Evolutionary conservation across 2,329 filamentous ascomycete genomes (phyloP).

Genomic region (Colletotrichum salicis): DNA sequence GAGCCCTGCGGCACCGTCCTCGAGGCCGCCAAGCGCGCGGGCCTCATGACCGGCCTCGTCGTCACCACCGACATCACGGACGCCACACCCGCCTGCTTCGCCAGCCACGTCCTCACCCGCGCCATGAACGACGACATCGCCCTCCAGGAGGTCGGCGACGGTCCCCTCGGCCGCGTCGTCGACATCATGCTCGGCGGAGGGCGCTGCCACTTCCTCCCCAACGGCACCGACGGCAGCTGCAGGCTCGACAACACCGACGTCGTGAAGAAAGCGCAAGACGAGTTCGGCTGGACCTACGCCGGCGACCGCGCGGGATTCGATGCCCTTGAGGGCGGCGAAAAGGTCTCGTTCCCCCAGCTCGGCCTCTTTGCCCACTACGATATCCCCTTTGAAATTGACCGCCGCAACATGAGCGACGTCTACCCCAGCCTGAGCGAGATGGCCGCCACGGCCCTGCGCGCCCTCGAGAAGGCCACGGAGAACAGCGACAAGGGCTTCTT

Average conservation of each 20-base stretch:
- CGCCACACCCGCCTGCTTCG: constrained; percentile 95
- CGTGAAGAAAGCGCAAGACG: constrained; percentile 75
- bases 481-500: constrained; percentile 95
- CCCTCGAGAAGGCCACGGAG: constrained; percentile 82
- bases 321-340: constrained; percentile 72
- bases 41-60: constrained; percentile 92
- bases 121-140: constrained; percentile 90
- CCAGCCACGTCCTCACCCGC: constrained; percentile 83
- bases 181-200: constrained; percentile 95
- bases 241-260: constrained; percentile 82
- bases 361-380: constrained; percentile 86
- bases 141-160: constrained; percentile 88
- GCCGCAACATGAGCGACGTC: constrained; percentile 77
- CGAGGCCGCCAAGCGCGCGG: constrained; percentile 91
- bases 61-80: constrained; percentile 96
- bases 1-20: constrained; percentile 90
- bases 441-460: constrained; percentile 82
- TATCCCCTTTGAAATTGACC: constrained; percentile 94
- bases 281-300: constrained; percentile 83
- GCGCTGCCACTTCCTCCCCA: constrained; percentile 91
- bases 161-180: constrained; percentile 85
- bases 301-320: constrained; percentile 80
- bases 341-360: constrained; percentile 80
- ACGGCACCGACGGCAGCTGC: constrained; percentile 83
- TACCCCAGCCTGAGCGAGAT: constrained; percentile 95